A percentile compares a stretch with the other conserved stretches of the same genome.
Evolutionary conservation across 2,329 filamentous ascomycete genomes (phyloP).

Genomic region (Dothideomycetes sp.): DNA sequence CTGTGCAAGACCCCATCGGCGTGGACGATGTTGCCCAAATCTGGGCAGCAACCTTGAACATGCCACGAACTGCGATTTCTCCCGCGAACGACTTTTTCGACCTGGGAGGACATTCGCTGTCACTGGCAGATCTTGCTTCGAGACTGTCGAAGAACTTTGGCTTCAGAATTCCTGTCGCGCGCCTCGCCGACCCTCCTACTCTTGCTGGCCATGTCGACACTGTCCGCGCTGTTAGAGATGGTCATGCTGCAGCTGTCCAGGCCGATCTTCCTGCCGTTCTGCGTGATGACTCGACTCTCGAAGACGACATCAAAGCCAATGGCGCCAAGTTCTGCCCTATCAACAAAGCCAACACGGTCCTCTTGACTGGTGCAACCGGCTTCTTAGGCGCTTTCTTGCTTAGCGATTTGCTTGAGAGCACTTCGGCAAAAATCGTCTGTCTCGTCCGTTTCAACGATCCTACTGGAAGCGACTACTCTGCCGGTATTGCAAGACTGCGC

Average conservation of each 20-base stretch:
- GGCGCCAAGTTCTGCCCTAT: conserved; percentile 47
- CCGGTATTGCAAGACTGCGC: conserved; percentile 62
- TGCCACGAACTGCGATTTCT: conserved; percentile 54
- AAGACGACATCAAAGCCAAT: conserved; percentile 57
- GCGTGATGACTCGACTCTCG: conserved; percentile 56
- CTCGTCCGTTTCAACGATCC: conserved; percentile 65
- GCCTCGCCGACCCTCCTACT: conserved; percentile 62
- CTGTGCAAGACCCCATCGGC: conserved; percentile 54
- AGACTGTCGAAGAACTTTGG: conserved; percentile 61
- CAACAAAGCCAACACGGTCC: conserved; percentile 57
- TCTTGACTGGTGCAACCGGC: conserved; percentile 67
- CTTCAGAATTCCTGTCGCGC: conserved; percentile 61
- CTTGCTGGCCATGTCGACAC: conserved; percentile 64
- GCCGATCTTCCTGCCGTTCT: conserved; percentile 64
- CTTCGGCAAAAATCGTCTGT: conserved; percentile 60
- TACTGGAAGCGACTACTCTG: conserved; percentile 52
- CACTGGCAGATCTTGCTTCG: conserved; percentile 67
- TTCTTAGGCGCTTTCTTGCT: conserved; percentile 70
- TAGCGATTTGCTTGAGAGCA: conserved; percentile 57
- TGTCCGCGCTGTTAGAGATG: conserved; percentile 61
- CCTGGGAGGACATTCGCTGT: conserved; percentile 67
- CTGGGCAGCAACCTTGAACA: conserved; percentile 62
- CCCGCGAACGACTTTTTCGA: conserved; percentile 72
- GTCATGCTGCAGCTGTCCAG: conserved; percentile 64
- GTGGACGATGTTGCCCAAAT: conserved; percentile 59